A percentile compares a stretch with the other conserved stretches of the same genome.
These are phyloP conservation scores for Closterium sp. DNA, from an alignment of 139 green algal genomes.

Conservation along the genomic window DNA sequence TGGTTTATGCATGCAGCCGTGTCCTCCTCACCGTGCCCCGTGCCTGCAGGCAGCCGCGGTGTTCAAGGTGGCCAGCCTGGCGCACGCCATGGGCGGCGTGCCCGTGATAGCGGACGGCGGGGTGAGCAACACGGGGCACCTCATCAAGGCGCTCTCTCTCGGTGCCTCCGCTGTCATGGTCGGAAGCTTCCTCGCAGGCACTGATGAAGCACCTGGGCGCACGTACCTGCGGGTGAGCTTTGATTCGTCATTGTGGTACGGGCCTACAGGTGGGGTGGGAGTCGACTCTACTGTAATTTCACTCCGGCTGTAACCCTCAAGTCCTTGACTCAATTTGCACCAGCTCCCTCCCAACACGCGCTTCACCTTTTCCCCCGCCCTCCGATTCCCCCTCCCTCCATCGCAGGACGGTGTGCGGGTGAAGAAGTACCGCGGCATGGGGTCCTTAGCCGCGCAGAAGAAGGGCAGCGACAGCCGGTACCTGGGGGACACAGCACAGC, in stretches of 20 bases:
- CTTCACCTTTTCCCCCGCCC: too few species aligned
- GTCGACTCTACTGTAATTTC: too few species aligned
- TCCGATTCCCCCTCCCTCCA: neutral
- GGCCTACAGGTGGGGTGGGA: too few species aligned
- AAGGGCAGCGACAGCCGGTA: conserved; percentile 93
- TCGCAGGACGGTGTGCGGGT: conserved; percentile 66
- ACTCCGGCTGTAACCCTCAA: too few species aligned
- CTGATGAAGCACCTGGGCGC: conserved; percentile 81
- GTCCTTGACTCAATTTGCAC: too few species aligned
- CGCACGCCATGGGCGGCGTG: conserved; percentile 66
- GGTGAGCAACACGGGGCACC: conserved; percentile 94
- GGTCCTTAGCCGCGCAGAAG: conserved; percentile 91
- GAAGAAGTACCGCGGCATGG: conserved; percentile 96
- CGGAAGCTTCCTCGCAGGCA: conserved; percentile 93
- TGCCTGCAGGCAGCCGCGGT: conserved; percentile 86
- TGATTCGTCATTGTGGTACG: neutral
- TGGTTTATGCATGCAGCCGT: too few species aligned
- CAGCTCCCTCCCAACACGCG: too few species aligned
- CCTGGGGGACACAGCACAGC: conserved; percentile 79
- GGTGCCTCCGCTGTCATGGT: conserved; percentile 95
- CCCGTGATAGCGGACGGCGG: conserved; percentile 95
- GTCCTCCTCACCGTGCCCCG: neutral
- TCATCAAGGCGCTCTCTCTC: conserved; percentile 92
- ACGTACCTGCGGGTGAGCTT: conserved; percentile 55
- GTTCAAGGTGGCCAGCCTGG: conserved; percentile 70